Evolutionary conservation across 805 yeast genomes (phyloP).

Genomic region (Hermanozyma aechmeae): DNA sequence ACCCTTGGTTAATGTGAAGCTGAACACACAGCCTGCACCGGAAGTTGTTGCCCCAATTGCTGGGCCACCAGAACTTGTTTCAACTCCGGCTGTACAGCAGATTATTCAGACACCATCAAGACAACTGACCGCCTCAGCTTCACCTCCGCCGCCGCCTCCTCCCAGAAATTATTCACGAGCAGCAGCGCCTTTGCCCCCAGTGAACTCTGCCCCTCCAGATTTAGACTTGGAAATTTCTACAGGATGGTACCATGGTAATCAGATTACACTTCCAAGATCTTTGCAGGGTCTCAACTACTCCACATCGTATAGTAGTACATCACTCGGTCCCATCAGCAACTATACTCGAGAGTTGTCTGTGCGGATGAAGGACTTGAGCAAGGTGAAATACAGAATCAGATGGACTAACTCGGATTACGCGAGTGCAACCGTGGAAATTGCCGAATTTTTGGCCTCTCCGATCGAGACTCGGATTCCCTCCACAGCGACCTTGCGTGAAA

Average conservation of each 20-base stretch:
- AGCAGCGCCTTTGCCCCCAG: constrained; percentile 13
- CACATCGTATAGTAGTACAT: constrained; percentile 7
- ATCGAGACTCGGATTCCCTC: constrained; percentile 16
- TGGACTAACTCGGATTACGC: constrained; percentile 27
- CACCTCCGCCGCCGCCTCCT: constrained; percentile 28
- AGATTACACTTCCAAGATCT: constrained; percentile 24
- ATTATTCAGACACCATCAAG: too few species aligned
- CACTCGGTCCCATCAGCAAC: constrained; percentile 5
- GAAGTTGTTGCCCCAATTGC: too few species aligned
- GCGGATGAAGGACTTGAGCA: constrained; percentile 35
- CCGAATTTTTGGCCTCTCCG: constrained; percentile 37
- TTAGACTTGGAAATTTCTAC: constrained; percentile 33
- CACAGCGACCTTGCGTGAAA: constrained; percentile 20
- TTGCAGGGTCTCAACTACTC: constrained; percentile 27
- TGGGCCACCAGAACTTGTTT: too few species aligned
- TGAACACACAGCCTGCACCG: too few species aligned
- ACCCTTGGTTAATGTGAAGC: too few species aligned
- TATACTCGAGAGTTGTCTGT: constrained; percentile 21
- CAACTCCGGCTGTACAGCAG: too few species aligned
- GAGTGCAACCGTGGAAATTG: constrained; percentile 17
- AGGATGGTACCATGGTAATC: constrained; percentile 31
- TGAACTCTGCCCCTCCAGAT: constrained; percentile 17
- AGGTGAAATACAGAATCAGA: constrained; percentile 20
- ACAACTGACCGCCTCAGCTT: too few species aligned
- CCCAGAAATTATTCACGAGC: constrained; percentile 6